These are phyloP conservation scores for Besnoitia besnoiti DNA, from an alignment of 169 alveolate genomes.

Conservation along the genomic window DNA sequence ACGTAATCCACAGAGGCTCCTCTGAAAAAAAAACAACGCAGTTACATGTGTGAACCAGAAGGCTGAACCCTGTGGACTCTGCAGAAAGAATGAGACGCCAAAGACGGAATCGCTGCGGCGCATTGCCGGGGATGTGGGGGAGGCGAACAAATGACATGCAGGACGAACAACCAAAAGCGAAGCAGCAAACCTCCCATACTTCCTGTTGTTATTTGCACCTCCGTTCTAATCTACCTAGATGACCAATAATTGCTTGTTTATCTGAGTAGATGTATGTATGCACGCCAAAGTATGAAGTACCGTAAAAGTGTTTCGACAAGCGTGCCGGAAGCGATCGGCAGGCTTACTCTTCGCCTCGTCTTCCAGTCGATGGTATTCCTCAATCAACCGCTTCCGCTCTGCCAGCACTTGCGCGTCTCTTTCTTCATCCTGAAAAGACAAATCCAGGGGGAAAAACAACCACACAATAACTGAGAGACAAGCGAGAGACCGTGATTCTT, in stretches of 20 bases:
- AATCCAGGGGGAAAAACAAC: neutral
- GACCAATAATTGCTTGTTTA: no score
- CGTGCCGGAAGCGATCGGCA: neutral
- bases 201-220: no score
- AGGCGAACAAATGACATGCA: neutral
- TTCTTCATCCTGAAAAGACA: conserved; percentile 47
- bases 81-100: neutral
- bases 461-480: neutral
- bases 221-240: no score
- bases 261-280: no score
- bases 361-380: conserved; percentile 49
- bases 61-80: neutral
- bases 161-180: no score
- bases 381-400: conserved; percentile 33
- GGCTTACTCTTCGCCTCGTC: conserved; percentile 36
- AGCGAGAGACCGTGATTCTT: no score
- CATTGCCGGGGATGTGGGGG: neutral
- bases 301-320: no score
- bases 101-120: neutral
- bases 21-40: neutral
- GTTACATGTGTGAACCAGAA: neutral
- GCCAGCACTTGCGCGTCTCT: conserved; percentile 49
- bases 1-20: conserved; percentile 72
- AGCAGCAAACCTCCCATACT: no score
- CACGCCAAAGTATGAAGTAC: no score